Evolutionary conservation across 768 basidiomycete species (phyloP), one percentile per base, ranked within the genome.

Genomic region (Boletus reticulatus): DNA sequence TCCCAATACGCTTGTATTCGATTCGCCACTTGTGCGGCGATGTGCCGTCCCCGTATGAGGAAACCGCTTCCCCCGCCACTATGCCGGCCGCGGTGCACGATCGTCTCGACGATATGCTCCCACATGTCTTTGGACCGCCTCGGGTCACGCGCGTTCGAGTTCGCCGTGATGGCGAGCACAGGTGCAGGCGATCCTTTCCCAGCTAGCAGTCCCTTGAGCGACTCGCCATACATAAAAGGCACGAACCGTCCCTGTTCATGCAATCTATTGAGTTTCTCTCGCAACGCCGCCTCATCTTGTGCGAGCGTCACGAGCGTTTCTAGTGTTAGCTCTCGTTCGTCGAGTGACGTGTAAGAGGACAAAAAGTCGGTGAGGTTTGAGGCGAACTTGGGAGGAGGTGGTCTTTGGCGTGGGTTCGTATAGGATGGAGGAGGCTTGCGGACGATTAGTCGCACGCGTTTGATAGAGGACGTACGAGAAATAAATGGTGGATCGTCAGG

Each of bases 1-100:
- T 89, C 91, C 84, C 91, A 97, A 68, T 95, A 88, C 20, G 72
- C 79, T 59, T 83, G 80, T 17, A 98, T 72, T 61, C 82, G 82
- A 34, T 74, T 76, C 4, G 90, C 87, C 53, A 94, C 79, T 57
- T 77, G 73, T 20, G 71, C 72, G n/a, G 78, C 85, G 66, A 59
- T 74, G 67, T 71, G 77, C 69, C 57, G 80, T 69, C 66, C 81
- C 60, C 58, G 64, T 17, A 57, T 41, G 20, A 66, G 42, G 4
- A 51, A 46, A 16, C 52, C 29, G 10, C 50, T 36, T 8, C 48
- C 55, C 4, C 59, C 65, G 10, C 61, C 59, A 7, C 52, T 43
- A 22, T 60, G 61, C 41, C 55, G 48, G 1, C 66, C 60, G 9
- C 71, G 61, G 6, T 63, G 58, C 31, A 75, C 64, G 14, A 80